Evolutionary conservation across 164 flowering plant species (phyloP).

Genomic region (Magnolia kwangsiensis): DNA sequence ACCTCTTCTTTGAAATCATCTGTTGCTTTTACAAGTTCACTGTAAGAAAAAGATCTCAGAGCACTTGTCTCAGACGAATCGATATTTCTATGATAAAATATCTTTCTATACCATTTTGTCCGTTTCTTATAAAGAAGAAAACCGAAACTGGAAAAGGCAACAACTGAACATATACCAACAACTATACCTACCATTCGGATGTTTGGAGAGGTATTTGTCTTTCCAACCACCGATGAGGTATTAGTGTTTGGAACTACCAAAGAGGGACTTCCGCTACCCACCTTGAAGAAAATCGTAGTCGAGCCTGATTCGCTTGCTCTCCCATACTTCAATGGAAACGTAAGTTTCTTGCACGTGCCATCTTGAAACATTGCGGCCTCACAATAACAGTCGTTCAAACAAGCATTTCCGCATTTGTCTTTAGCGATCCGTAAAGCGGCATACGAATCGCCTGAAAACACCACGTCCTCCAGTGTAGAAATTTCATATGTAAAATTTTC

Average conservation of each 20-base stretch:
- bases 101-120: neutral
- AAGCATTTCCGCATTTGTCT: neutral
- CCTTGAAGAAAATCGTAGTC: neutral
- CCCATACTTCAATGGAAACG: conserved; percentile 29
- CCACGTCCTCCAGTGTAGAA: neutral
- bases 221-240: too few species aligned
- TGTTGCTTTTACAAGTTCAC: neutral
- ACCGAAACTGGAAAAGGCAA: too few species aligned
- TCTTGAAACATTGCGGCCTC: neutral
- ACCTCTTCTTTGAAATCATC: neutral
- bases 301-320: neutral
- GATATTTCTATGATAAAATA: too few species aligned
- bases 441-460: neutral
- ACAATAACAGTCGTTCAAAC: neutral
- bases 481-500: neutral
- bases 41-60: neutral
- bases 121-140: neutral
- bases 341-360: conserved; percentile 17
- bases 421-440: neutral
- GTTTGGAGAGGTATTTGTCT: too few species aligned
- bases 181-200: too few species aligned
- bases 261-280: neutral
- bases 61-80: neutral
- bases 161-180: too few species aligned
- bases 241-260: too few species aligned